phyloP scores from a whole-genome alignment of 495 filamentous ascomycete genomes.

The Astrothelium subdiscretum region DNA sequence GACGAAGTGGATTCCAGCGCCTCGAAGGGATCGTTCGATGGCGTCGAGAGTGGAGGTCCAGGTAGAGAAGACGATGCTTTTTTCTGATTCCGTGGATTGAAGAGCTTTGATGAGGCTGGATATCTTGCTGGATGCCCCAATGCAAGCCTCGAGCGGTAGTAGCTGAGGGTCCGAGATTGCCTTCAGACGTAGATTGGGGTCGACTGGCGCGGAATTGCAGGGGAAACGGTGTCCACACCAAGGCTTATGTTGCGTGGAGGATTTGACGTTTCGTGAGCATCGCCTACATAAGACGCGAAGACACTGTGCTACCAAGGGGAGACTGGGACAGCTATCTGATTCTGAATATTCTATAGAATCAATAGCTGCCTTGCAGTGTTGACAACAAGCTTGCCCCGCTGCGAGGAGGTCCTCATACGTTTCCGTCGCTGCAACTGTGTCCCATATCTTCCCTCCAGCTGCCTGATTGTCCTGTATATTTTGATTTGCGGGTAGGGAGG shows the following conservation, averaged over 20 bases:
- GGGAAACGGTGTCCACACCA: not conserved
- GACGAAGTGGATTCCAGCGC: constrained; percentile 20
- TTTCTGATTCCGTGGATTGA: not conserved
- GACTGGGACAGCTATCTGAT: not conserved
- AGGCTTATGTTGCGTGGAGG: not conserved
- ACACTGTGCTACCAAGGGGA: not conserved
- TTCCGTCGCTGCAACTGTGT: not conserved
- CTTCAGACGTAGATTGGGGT: not conserved
- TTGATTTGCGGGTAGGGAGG: not conserved
- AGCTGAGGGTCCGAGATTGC: not conserved
- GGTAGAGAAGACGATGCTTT: constrained; percentile 35
- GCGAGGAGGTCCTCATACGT: not conserved
- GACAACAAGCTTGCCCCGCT: not conserved
- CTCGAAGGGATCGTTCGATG: constrained; percentile 25
- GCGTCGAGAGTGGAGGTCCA: constrained; percentile 37
- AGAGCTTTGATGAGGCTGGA: not conserved
- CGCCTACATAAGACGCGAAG: not conserved
- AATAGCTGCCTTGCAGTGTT: not conserved
- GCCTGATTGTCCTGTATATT: not conserved
- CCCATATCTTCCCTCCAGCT: not conserved
- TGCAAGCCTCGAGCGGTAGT: not conserved
- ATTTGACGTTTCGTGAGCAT: not conserved
- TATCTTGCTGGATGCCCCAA: not conserved
- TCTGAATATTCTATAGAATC: not conserved
- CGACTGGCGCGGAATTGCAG: not conserved